Evolutionary conservation across 768 basidiomycete species (phyloP).

Genomic region (Boletus vermiculosoides): DNA sequence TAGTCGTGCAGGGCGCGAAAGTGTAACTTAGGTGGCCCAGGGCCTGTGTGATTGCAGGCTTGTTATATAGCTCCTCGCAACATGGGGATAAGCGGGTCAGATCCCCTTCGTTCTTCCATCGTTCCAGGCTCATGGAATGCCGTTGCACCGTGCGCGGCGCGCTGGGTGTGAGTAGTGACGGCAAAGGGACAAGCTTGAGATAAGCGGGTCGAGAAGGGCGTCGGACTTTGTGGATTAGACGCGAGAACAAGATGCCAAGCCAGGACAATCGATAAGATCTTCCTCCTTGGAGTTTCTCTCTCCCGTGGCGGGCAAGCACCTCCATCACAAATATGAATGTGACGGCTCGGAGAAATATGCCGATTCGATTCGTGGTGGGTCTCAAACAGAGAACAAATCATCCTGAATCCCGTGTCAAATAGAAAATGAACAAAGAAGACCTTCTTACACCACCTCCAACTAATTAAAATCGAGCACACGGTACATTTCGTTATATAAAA

Average conservation of each 20-base stretch:
- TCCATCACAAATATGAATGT: no score
- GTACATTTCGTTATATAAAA: background rate
- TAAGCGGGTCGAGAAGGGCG: background rate
- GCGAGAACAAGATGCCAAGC: background rate
- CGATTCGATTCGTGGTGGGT: background rate
- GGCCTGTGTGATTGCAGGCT: background rate
- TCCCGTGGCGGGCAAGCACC: background rate
- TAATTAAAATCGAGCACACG: slow-evolving; percentile 17
- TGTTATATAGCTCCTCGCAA: background rate
- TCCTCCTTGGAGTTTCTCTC: no score
- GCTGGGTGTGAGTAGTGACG: background rate
- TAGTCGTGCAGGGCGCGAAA: background rate
- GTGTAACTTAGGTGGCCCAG: background rate
- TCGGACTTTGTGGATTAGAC: background rate
- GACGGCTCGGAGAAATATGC: no score
- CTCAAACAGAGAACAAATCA: no score
- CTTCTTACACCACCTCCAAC: slow-evolving; percentile 6
- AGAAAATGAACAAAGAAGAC: background rate
- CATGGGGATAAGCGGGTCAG: background rate
- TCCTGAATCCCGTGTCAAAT: background rate
- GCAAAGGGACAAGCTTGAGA: background rate
- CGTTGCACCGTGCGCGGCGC: background rate
- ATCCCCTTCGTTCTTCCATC: background rate
- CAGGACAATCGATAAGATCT: background rate
- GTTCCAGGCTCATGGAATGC: background rate